Evolutionary conservation across 139 green algal species (phyloP).

Genomic region (Pleodorina starrii): DNA sequence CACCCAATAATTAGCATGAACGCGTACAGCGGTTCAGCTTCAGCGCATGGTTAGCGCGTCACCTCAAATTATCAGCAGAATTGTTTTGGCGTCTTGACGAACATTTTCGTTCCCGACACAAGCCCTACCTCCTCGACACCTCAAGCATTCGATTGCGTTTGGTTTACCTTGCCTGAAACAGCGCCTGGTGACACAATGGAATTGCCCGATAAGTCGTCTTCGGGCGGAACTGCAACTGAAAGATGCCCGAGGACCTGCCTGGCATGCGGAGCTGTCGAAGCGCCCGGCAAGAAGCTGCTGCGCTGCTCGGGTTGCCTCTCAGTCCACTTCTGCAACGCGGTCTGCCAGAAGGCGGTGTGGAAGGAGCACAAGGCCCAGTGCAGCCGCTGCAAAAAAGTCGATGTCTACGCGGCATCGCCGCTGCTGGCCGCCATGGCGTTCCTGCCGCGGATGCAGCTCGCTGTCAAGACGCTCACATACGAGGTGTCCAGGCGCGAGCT

Average conservation of each 20-base stretch:
- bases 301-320: conserved; percentile 13
- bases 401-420: neutral
- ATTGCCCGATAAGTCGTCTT: no score
- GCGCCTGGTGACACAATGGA: no score
- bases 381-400: neutral
- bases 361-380: conserved; percentile 1
- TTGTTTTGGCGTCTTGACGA: no score
- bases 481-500: conserved; percentile 2
- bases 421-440: conserved; percentile 14
- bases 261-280: neutral
- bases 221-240: neutral
- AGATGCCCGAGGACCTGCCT: neutral
- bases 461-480: neutral
- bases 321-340: neutral
- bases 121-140: no score
- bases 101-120: no score
- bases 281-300: neutral
- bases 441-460: neutral
- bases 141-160: no score
- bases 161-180: no score
- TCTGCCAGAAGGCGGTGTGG: neutral
- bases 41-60: no score
- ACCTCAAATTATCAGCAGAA: no score
- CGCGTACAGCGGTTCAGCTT: no score
- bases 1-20: no score